phyloP scores from a whole-genome alignment of 257 asterid species.

The Rehmannia glutinosa region DNA sequence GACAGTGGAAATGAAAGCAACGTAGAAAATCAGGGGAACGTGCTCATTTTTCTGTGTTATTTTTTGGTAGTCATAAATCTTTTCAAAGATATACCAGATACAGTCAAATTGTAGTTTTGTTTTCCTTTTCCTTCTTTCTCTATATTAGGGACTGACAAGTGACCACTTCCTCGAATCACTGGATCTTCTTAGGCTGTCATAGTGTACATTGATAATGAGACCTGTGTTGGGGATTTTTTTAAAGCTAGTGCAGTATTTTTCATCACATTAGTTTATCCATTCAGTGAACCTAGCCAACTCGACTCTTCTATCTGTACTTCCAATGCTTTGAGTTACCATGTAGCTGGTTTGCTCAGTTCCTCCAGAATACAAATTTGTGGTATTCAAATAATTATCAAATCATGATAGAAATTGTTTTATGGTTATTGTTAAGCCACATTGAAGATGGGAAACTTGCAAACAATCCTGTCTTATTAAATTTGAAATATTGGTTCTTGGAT shows the following conservation, averaged over 20 bases:
- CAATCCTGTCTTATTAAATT: too few relatives aligned
- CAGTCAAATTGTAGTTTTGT: neutral
- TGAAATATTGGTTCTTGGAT: neutral
- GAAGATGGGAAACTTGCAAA: neutral
- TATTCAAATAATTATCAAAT: too few relatives aligned
- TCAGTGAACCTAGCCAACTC: neutral
- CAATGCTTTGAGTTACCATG: neutral
- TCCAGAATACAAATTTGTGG: too few relatives aligned
- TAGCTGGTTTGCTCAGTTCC: neutral
- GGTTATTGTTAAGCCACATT: too few relatives aligned
- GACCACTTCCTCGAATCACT: too few relatives aligned
- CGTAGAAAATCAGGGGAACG: neutral
- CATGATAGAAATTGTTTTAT: too few relatives aligned
- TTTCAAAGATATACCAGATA: neutral
- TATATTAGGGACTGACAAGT: too few relatives aligned
- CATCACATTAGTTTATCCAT: neutral
- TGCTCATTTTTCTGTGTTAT: neutral
- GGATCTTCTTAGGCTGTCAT: neutral
- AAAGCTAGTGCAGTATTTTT: neutral
- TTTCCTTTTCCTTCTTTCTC: neutral
- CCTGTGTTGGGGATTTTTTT: too few relatives aligned
- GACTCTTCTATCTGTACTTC: neutral
- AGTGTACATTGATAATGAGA: too few relatives aligned
- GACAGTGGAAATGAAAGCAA: neutral
- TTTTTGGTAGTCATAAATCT: neutral